Conservation (phyloP, 305 asterid genomes). For the Fraxinus nigra region DNA sequence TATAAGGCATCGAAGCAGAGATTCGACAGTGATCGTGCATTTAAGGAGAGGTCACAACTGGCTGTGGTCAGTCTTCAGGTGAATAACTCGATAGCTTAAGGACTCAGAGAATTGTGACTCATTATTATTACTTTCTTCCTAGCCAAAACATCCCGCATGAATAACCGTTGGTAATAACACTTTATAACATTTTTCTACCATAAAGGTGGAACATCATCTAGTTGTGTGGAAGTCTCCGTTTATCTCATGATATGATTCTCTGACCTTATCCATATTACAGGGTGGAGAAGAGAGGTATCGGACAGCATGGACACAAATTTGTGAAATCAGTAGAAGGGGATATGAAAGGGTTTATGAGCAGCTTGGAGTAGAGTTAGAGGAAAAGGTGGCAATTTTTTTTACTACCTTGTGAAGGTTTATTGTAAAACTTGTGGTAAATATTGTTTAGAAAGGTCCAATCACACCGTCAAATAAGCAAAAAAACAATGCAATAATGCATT, state of each 20-base stretch:
- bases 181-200: not conserved
- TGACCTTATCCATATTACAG: constrained; percentile 31
- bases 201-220: constrained; percentile 3
- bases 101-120: constrained; percentile 3
- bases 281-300: constrained; percentile 78
- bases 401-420: constrained; percentile 14
- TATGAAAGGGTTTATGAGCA: constrained; percentile 64
- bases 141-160: constrained; percentile 4
- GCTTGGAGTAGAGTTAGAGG: constrained; percentile 79
- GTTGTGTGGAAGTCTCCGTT: not conserved
- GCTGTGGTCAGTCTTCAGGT: constrained; percentile 99
- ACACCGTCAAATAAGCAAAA: not conserved
- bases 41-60: constrained; percentile 80
- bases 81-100: constrained; percentile 20
- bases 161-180: not conserved
- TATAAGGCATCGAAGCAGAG: constrained; percentile 87
- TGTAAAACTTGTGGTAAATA: not conserved
- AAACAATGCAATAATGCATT: not conserved
- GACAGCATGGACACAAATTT: constrained; percentile 77
- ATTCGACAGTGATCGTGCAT: constrained; percentile 71
- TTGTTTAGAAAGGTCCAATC: not conserved
- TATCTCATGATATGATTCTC: constrained; percentile 16
- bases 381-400: constrained; percentile 52
- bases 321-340: constrained; percentile 82
- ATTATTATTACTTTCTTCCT: not conserved